These are phyloP conservation scores for Suillus fuscotomentosus DNA, from an alignment of 768 basidiomycete genomes.

Conservation along the genomic window DNA sequence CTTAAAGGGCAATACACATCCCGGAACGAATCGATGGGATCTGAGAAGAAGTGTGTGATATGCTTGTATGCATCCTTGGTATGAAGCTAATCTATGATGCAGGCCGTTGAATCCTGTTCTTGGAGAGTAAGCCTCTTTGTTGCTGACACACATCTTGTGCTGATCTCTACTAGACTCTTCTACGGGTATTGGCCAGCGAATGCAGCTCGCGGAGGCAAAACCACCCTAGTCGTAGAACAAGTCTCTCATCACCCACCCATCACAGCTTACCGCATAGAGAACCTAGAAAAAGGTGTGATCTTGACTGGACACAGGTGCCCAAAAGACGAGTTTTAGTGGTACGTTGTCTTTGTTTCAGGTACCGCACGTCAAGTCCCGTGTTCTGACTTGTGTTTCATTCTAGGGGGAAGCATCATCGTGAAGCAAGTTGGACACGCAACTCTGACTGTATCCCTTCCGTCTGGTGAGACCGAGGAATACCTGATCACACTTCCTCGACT, in stretches of 20 bases:
- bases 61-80: background rate
- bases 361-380: background rate
- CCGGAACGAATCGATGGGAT: slow-evolving; percentile 92
- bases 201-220: slow-evolving; percentile 68
- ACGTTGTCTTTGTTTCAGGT: slow-evolving; percentile 15
- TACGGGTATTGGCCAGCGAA: slow-evolving; percentile 85
- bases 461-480: slow-evolving; percentile 64
- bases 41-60: slow-evolving; percentile 86
- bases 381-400: slow-evolving; percentile 4
- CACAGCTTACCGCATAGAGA: slow-evolving; percentile 86
- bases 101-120: slow-evolving; percentile 96
- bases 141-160: background rate
- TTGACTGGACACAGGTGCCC: slow-evolving; percentile 88
- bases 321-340: slow-evolving; percentile 93
- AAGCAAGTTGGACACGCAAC: slow-evolving; percentile 95
- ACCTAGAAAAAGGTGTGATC: slow-evolving; percentile 69
- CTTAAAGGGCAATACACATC: slow-evolving; percentile 95
- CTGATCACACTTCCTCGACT: slow-evolving; percentile 91
- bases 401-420: slow-evolving; percentile 76
- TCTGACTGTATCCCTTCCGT: slow-evolving; percentile 62
- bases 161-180: slow-evolving; percentile 55
- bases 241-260: slow-evolving; percentile 95
- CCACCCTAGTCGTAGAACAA: slow-evolving; percentile 85
- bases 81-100: slow-evolving; percentile 13
- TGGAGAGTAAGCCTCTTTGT: slow-evolving; percentile 63